Evolutionary conservation across 805 yeast species (phyloP).

Genomic region (Isabelozyma rhagii): DNA sequence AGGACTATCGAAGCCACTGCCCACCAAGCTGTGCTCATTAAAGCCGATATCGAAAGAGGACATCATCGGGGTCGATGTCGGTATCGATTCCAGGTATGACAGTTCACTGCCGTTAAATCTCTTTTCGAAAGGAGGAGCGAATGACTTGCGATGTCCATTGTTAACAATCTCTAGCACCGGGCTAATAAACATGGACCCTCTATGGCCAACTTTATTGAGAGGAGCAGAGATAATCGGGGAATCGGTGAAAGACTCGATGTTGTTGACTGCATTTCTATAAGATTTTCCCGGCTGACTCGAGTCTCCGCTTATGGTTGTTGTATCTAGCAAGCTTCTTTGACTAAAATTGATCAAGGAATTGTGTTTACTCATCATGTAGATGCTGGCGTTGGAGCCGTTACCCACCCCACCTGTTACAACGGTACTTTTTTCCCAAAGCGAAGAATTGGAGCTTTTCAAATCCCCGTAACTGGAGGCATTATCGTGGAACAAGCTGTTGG

Average conservation of each 20-base stretch:
- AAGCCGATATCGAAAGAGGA: neutral
- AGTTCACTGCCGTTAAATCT: neutral
- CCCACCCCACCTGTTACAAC: constrained; percentile 2
- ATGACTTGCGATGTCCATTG: constrained; percentile 3
- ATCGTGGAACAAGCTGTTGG: neutral
- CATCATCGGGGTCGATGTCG: neutral
- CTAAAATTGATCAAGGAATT: constrained; percentile 6
- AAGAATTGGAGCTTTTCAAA: constrained; percentile 13
- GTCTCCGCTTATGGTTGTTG: constrained; percentile 5
- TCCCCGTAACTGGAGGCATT: neutral
- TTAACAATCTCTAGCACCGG: constrained; percentile 44
- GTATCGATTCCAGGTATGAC: neutral
- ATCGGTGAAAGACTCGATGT: neutral
- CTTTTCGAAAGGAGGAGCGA: constrained; percentile 13
- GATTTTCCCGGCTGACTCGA: constrained; percentile 22
- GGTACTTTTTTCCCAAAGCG: constrained; percentile 19
- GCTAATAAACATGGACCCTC: constrained; percentile 50
- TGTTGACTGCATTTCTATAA: constrained; percentile 22
- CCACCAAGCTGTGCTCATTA: neutral
- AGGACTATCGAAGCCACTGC: neutral
- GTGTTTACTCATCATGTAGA: constrained; percentile 9
- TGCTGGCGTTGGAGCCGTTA: constrained; percentile 8
- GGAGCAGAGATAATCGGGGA: neutral
- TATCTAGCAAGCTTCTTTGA: constrained; percentile 3
- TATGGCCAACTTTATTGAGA: constrained; percentile 11